These are phyloP conservation scores for Carex kokanica DNA, from an alignment of 176 grass and related monocot genomes.

Conservation along the genomic window DNA sequence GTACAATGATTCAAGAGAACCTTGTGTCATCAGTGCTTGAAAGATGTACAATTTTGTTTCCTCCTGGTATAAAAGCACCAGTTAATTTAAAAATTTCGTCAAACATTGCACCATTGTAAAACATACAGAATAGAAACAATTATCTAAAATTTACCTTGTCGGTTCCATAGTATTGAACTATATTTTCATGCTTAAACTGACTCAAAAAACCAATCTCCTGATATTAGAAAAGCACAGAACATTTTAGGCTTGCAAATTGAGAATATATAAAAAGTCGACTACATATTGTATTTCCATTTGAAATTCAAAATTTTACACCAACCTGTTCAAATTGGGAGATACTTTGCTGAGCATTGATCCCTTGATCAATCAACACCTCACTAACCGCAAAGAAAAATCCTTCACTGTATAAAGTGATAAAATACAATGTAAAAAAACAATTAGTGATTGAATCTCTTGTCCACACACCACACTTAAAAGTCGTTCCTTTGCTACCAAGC, in stretches of 20 bases:
- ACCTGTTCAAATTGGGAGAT: slow-evolving; percentile 94
- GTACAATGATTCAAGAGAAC: slow-evolving; percentile 86
- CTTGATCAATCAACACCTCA: slow-evolving; percentile 96
- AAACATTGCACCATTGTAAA: slow-evolving; percentile 10
- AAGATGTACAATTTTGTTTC: slow-evolving; percentile 89
- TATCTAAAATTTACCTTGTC: slow-evolving; percentile 67
- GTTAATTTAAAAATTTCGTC: slow-evolving; percentile 17
- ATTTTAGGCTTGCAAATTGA: slow-evolving; percentile 26
- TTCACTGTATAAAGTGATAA: slow-evolving; percentile 49
- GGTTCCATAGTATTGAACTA: slow-evolving; percentile 99
- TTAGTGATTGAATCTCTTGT: neutral
- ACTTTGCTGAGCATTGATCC: slow-evolving; percentile 68
- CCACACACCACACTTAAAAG: neutral
- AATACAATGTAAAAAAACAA: slow-evolving; percentile 22
- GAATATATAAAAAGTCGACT: slow-evolving; percentile 19
- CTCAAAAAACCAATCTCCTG: slow-evolving; percentile 91
- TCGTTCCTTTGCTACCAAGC: neutral
- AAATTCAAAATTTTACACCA: slow-evolving; percentile 26
- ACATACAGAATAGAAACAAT: slow-evolving; percentile 4
- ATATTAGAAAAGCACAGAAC: slow-evolving; percentile 20
- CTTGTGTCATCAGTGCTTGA: slow-evolving; percentile 92
- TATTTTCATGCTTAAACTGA: slow-evolving; percentile 98
- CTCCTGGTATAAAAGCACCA: slow-evolving; percentile 50
- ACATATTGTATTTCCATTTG: slow-evolving; percentile 8
- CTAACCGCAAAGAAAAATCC: slow-evolving; percentile 96